phyloP scores from a whole-genome alignment of 208 protist genomes.

The Leishmania aethiopica region DNA sequence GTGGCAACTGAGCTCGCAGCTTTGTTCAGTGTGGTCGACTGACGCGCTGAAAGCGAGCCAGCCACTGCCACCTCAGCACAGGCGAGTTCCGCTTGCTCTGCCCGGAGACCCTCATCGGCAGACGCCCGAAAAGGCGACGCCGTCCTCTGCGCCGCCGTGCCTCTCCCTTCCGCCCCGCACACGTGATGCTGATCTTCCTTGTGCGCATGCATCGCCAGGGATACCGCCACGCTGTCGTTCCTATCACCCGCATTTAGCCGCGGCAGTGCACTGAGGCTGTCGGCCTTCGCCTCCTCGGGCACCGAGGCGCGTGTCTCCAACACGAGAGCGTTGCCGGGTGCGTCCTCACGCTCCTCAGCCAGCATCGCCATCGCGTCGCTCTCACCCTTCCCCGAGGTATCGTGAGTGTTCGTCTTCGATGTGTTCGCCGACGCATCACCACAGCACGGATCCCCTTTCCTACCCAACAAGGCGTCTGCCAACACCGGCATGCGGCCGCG shows the following conservation, averaged over 20 bases:
- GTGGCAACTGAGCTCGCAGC: not conserved
- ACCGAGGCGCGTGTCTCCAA: not conserved
- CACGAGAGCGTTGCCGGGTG: not conserved
- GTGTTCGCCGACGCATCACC: not conserved
- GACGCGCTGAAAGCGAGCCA: not conserved
- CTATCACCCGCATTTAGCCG: not conserved
- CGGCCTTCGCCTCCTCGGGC: not conserved
- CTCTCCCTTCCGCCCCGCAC: not conserved
- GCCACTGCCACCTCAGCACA: not conserved
- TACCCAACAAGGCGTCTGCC: not conserved
- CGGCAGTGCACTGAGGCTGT: not conserved
- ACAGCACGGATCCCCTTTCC: no score
- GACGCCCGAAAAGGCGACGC: not conserved
- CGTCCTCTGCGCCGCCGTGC: not conserved
- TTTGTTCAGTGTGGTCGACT: not conserved
- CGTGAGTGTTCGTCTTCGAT: not conserved
- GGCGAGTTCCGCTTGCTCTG: no score
- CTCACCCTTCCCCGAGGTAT: not conserved
- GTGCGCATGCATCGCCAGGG: not conserved
- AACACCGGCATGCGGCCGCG: not conserved
- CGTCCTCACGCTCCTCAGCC: not conserved
- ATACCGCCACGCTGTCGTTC: not conserved
- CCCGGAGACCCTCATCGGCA: not conserved
- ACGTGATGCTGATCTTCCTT: not conserved
- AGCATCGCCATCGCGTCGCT: not conserved